Percentiles rank a stretch among this genome's conserved stretches.
Conservation (phyloP, 257 asterid species). For the Fraxinus americana region DNA sequence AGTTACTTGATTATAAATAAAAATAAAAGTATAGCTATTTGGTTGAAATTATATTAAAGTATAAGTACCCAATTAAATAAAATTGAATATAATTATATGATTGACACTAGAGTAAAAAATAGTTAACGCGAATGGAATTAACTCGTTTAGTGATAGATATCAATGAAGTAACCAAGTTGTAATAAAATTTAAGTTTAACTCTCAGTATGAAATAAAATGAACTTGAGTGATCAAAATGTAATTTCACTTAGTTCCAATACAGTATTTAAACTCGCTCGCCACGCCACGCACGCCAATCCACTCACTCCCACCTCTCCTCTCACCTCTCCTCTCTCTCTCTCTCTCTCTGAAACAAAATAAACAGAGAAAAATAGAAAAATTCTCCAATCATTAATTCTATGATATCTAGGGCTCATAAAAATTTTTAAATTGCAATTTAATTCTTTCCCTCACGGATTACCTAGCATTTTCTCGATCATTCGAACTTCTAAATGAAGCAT, state of each 20-base stretch:
- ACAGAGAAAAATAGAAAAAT: too few species aligned
- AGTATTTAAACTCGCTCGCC: not conserved
- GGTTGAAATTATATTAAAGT: too few species aligned
- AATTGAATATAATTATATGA: too few species aligned
- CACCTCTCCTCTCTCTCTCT: not conserved
- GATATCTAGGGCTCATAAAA: too few species aligned
- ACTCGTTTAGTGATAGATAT: too few species aligned
- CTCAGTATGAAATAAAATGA: not conserved
- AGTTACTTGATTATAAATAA: too few species aligned
- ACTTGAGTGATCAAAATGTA: not conserved
- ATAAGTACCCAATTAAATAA: too few species aligned
- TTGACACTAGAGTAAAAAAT: too few species aligned
- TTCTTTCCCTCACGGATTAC: not conserved
- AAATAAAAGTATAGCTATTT: too few species aligned
- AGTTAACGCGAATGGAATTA: too few species aligned
- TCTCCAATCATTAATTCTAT: too few species aligned
- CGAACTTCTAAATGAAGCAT: constrained; percentile 10
- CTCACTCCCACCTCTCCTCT: not conserved
- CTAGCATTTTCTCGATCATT: constrained; percentile 29
- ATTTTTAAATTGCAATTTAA: constrained; percentile 1
- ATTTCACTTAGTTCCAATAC: not conserved
- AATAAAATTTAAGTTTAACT: too few species aligned
- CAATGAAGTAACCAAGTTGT: not conserved
- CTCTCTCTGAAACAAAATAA: not conserved
- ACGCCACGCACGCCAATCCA: constrained; percentile 9